Conservation (phyloP, 257 asterid genomes). For the Cordia subcordata region DNA sequence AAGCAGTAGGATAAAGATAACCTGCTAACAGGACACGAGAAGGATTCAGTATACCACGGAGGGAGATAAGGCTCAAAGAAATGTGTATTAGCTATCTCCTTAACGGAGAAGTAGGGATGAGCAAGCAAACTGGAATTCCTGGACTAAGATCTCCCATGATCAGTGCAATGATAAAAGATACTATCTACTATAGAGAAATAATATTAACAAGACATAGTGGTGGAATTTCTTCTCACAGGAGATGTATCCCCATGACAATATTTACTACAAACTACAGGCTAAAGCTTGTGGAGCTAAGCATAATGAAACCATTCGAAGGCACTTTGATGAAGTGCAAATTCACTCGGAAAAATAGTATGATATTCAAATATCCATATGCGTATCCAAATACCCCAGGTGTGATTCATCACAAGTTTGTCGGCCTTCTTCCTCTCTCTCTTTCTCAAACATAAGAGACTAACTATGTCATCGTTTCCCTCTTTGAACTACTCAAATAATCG, state of each 20-base stretch:
- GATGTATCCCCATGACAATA: background rate
- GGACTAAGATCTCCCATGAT: background rate
- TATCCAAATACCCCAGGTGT: too few relatives aligned
- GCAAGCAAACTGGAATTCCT: background rate
- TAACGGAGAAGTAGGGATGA: background rate
- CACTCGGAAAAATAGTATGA: too few relatives aligned
- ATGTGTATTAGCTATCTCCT: too few relatives aligned
- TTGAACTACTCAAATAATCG: too few relatives aligned
- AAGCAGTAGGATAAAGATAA: conserved; percentile 5
- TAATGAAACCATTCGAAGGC: too few relatives aligned
- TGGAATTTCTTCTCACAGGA: background rate
- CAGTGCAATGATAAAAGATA: background rate
- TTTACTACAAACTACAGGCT: background rate
- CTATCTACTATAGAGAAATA: background rate
- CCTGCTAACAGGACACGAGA: background rate
- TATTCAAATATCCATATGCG: too few relatives aligned
- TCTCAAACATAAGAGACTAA: too few relatives aligned
- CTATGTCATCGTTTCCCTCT: too few relatives aligned
- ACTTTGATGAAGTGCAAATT: too few relatives aligned
- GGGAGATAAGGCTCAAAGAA: background rate
- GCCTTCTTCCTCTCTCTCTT: too few relatives aligned
- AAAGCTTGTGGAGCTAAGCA: background rate
- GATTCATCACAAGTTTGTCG: too few relatives aligned
- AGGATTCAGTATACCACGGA: too few relatives aligned
- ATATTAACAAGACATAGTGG: background rate